Percentiles rank a stretch among this genome's conserved stretches.
Conservation (phyloP, 1,139 yeast species). For the Eremothecium cymbalariae region DNA sequence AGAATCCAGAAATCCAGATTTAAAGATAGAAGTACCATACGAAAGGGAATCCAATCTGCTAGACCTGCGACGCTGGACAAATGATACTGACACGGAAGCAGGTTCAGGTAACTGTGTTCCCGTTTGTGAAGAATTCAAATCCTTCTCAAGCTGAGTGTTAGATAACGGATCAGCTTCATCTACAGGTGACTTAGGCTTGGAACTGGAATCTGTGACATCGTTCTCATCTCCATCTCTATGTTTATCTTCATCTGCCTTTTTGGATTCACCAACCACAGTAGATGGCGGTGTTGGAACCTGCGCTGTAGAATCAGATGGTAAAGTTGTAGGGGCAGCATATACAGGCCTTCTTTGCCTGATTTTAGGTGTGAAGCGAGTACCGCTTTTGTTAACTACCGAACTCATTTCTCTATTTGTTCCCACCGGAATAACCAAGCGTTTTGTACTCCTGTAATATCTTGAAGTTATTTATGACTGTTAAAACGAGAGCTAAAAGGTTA, state of each 20-base stretch:
- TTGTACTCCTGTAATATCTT: too few species aligned
- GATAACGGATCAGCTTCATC: constrained; percentile 12
- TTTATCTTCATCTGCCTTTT: constrained; percentile 5
- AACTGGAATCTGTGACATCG: constrained; percentile 4
- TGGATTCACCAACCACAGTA: constrained; percentile 6
- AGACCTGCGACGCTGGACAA: constrained; percentile 15
- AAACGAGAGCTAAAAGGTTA: too few species aligned
- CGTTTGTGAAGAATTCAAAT: constrained; percentile 11
- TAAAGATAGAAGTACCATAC: constrained; percentile 19
- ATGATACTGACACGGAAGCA: constrained; percentile 2
- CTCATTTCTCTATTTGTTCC: constrained; percentile 28
- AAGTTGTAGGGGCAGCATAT: constrained; percentile 10
- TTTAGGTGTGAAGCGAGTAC: constrained; percentile 36
- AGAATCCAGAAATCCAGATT: constrained; percentile 15
- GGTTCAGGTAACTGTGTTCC: constrained; percentile 13
- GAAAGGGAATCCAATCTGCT: constrained; percentile 27
- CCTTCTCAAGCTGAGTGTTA: constrained; percentile 8
- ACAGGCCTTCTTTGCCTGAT: constrained; percentile 33
- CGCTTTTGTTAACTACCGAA: constrained; percentile 35
- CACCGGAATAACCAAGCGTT: too few species aligned
- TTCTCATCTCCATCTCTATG: constrained; percentile 8
- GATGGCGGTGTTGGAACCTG: constrained; percentile 8
- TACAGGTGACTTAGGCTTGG: constrained; percentile 5
- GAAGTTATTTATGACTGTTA: too few species aligned
- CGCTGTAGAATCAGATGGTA: too few species aligned